phyloP scores from a whole-genome alignment of 768 basidiomycete genomes.

The Dacryopinax spathularia region DNA sequence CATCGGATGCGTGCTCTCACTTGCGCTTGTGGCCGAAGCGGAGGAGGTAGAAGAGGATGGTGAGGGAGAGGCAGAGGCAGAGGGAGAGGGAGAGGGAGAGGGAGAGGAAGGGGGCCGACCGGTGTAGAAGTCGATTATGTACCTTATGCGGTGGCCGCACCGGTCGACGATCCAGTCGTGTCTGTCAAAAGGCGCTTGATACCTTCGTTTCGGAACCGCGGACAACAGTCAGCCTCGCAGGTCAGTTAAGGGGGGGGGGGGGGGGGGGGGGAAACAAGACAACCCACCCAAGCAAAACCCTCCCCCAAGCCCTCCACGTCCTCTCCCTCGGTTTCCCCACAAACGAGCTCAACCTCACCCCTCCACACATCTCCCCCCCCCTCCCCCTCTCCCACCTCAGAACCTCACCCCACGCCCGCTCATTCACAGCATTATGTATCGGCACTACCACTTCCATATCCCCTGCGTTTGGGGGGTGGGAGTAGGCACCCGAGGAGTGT shows the following conservation, averaged over 20 bases:
- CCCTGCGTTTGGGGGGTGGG: conserved; percentile 45
- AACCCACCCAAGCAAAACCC: conserved; percentile 72
- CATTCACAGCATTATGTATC: conserved; percentile 98
- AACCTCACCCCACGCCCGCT: conserved; percentile 75
- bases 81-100: conserved; percentile 19
- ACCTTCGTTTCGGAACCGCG: conserved; percentile 38
- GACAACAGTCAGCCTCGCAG: conserved; percentile 8
- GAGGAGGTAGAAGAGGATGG: conserved; percentile 20
- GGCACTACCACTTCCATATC: conserved; percentile 96
- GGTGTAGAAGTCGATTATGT: conserved; percentile 97
- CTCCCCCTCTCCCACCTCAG: conserved; percentile 67
- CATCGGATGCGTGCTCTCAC: conserved; percentile 13
- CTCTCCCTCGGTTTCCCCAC: conserved; percentile 71
- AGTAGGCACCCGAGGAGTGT: conserved; percentile 41
- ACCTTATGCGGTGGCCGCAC: conserved; percentile 75
- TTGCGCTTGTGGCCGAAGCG: conserved; percentile 10
- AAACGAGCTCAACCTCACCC: conserved; percentile 73
- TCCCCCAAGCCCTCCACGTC: conserved; percentile 68
- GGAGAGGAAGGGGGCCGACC: conserved; percentile 33
- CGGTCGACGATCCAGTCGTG: conserved; percentile 97
- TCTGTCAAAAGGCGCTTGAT: conserved; percentile 85
- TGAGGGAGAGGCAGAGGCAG: background rate
- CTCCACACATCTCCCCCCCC: conserved; percentile 72
- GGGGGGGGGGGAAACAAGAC: background rate
- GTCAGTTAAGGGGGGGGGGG: background rate